Evolutionary conservation across 495 filamentous ascomycete genomes (phyloP), one percentile per base, ranked within the genome.

Genomic region (Lepraria neglecta): DNA sequence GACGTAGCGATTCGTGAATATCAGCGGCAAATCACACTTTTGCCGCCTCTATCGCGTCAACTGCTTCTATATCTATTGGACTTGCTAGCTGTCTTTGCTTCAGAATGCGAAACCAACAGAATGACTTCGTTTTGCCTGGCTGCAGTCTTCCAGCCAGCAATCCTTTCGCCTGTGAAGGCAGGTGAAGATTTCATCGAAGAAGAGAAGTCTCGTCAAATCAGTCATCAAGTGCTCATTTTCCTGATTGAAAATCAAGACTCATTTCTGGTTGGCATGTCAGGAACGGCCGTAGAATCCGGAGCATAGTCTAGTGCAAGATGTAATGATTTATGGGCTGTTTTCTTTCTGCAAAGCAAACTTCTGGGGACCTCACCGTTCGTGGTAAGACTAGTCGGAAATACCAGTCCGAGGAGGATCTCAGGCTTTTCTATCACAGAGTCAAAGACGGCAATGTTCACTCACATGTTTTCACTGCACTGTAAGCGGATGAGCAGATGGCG

Each of bases 101-200:
- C 9, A 12, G 3, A 28, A 15, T 15, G 9, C 27, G 15, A 59
- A 10, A 27, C 28, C 15, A 52, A 48, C n/a, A 35, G 47, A 4
- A 48, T 59, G 58, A 59, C 58, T n/a, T 0, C 45, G 6, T n/a
- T 1, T 21, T 12, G 43, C n/a, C 40, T 59, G 14, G 45, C 58
- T 6, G 12, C 19, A 15, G 33, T 48, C 17, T 51, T 51, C 9
- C 48, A 51, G 45, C 58, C 45, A n/a, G 21, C 27, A 9, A 51
- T 59, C 35, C 58, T 59, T 17, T 59, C 45, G 12, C 58, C 30
- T 0, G 47, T 59, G 44, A 40, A 51, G 6, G 58, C 58, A 15
- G 47, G 48, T 27, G 30, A 27, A 28, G n/a, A 24, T 17, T 51
- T n/a, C 19, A 15, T 51, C 15, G 30, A 59, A 42, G 54, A 56